Conservation (phyloP, 768 basidiomycete species). For the Suillus sp. region DNA sequence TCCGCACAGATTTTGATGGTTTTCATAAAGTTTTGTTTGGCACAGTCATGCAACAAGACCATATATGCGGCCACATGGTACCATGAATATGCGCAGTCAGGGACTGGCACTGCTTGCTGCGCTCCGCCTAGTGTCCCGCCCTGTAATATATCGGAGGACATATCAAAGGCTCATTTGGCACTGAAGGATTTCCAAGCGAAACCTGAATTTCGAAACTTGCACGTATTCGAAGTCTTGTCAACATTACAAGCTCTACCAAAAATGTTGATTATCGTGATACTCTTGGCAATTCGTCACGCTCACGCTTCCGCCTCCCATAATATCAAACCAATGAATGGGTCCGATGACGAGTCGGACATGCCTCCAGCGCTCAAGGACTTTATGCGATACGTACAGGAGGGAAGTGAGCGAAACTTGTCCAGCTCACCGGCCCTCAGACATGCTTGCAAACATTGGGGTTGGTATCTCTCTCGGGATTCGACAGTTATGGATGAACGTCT, state of each 20-base stretch:
- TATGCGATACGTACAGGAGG: background rate
- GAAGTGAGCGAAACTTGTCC: background rate
- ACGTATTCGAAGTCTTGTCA: background rate
- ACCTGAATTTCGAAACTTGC: background rate
- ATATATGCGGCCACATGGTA: background rate
- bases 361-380: background rate
- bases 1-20: background rate
- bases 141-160: background rate
- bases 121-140: too few species aligned
- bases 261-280: background rate
- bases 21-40: background rate
- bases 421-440: background rate
- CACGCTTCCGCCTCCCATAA: background rate
- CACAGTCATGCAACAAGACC: background rate
- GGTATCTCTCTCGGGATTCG: background rate
- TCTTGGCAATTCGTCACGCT: slow-evolving; percentile 1
- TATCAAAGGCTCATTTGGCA: background rate
- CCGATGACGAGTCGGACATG: background rate
- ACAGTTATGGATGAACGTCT: background rate
- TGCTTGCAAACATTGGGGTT: background rate
- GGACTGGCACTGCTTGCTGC: background rate
- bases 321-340: background rate
- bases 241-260: background rate
- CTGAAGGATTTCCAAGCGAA: background rate
- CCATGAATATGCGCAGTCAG: background rate